Base-by-base conservation (phyloP, 75 land plant species). In the Azolla pinnata region DNA sequence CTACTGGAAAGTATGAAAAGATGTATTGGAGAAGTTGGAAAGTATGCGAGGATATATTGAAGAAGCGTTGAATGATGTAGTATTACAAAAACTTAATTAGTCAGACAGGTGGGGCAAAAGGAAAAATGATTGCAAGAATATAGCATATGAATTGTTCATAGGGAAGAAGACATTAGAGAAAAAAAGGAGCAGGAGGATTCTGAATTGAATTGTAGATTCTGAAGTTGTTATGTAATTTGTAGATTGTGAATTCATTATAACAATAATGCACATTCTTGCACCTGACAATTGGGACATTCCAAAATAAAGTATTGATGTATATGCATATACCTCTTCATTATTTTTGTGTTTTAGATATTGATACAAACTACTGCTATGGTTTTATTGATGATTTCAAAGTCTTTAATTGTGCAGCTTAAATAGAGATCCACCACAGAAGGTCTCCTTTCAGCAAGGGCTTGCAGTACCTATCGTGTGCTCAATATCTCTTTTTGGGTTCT, bases 401-500 rank as follows among this genome's bases (percentile, higher is more conserved):
- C 19, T 48, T 5, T 4, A 55, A 25, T 55, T 7, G 27, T 72
- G 57, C 77, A 74, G 77, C 42, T 69, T 74, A 62, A 54, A 59
- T 31, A 70, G 49, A 49, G 70, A 57, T 17, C 77, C 73, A 25
- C 62, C 79, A 18, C 76, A 76, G 57, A 65, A 57, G 27, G 50
- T 76, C 19, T 61, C 76, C 18, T 53, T 72, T 44, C 61, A 67
- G 31, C 77, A 76, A 55, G 79, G 79, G 24, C 64, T 76, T 30
- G 76, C 65, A 29, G 71, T 59, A 16, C 79, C 79, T 16, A 27
- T 76, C 54, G 34, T 72, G 2, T 62, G 63, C 45, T 76, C 79
- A 31, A 29, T 57, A 12, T 72, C 79, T 16, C 70, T 76, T 18
- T 76, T 76, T 52, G 76, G 79, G 18, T 72, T 76, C 54, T 76